Evolutionary conservation across 1,284 basidiomycete species (phyloP).

Genomic region (Moesziomyces sp.): DNA sequence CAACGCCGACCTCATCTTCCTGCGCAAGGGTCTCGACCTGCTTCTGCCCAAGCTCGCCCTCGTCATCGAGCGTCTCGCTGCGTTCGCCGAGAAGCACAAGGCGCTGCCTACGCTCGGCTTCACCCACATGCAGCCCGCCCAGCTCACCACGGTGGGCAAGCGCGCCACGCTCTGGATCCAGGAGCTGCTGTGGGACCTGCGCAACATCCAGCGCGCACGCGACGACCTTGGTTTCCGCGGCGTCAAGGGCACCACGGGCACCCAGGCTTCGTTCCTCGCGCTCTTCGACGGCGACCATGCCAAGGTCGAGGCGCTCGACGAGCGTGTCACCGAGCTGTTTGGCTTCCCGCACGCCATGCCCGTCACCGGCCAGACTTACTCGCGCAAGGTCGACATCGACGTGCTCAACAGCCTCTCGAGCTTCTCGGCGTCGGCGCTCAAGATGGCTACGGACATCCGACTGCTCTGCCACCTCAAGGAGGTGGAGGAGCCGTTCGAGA

Average conservation of each 20-base stretch:
- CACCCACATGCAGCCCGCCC: conserved; percentile 99
- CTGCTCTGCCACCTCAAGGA: conserved; percentile 74
- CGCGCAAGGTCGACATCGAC: conserved; percentile 95
- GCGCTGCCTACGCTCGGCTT: conserved; percentile 78
- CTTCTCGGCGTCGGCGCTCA: conserved; percentile 94
- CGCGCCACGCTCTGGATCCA: conserved; percentile 93
- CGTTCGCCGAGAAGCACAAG: conserved; percentile 76
- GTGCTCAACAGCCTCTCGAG: conserved; percentile 88
- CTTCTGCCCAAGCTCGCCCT: conserved; percentile 87
- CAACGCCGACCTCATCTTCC: conserved; percentile 88
- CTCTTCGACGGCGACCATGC: conserved; percentile 86
- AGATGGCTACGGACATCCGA: conserved; percentile 95
- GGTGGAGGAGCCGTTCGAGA: conserved; percentile 98
- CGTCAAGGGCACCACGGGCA: conserved; percentile 98
- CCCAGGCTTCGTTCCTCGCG: conserved; percentile 93
- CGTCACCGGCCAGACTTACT: conserved; percentile 98
- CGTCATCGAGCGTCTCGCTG: conserved; percentile 86
- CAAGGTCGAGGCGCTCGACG: conserved; percentile 92
- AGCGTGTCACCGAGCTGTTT: conserved; percentile 78
- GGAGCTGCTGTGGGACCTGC: conserved; percentile 95
- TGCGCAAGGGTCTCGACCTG: conserved; percentile 85
- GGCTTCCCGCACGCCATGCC: conserved; percentile 96
- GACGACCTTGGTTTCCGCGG: conserved; percentile 97
- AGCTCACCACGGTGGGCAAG: conserved; percentile 99
- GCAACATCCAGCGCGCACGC: conserved; percentile 89